A percentile compares a stretch with the other conserved stretches of the same genome.
Conservation (phyloP, 75 land plant genomes). For the Sequoiadendron giganteum region DNA sequence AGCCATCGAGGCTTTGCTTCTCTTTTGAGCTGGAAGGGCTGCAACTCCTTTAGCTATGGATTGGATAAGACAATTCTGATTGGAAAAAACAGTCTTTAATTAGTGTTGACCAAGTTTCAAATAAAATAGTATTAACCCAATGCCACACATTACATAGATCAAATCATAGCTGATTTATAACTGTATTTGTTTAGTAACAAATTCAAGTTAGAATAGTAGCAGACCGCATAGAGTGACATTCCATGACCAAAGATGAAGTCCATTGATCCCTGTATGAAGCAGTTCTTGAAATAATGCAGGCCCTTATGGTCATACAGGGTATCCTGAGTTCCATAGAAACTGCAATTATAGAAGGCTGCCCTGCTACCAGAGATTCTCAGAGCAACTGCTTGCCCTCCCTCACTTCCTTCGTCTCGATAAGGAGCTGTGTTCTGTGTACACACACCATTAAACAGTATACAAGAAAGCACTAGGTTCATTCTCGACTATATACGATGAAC, state of each 20-base stretch:
- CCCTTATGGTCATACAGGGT: too few species aligned
- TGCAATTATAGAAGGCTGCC: too few species aligned
- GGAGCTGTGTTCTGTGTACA: too few species aligned
- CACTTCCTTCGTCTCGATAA: too few species aligned
- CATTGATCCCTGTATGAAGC: too few species aligned
- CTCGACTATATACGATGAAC: neutral
- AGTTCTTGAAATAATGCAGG: too few species aligned
- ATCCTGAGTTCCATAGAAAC: too few species aligned
- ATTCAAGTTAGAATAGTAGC: slow-evolving; percentile 10
- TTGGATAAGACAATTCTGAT: slow-evolving; percentile 42
- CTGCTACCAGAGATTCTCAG: too few species aligned
- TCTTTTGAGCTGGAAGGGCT: slow-evolving; percentile 37
- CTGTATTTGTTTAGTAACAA: slow-evolving; percentile 48
- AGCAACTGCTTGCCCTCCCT: too few species aligned
- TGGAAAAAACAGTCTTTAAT: slow-evolving; percentile 2
- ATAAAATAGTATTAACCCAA: slow-evolving; percentile 17
- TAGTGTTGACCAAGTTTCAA: neutral
- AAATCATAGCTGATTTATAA: slow-evolving; percentile 49
- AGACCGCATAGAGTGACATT: too few species aligned
- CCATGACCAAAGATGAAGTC: too few species aligned
- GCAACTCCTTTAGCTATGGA: slow-evolving; percentile 41
- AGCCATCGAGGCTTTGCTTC: slow-evolving; percentile 19
- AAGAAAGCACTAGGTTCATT: too few species aligned
- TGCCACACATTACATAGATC: slow-evolving; percentile 41
- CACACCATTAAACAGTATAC: neutral